These are phyloP conservation scores for Cutaneotrichosporon daszewskae DNA, from an alignment of 1,284 basidiomycete genomes.

Conservation along the genomic window DNA sequence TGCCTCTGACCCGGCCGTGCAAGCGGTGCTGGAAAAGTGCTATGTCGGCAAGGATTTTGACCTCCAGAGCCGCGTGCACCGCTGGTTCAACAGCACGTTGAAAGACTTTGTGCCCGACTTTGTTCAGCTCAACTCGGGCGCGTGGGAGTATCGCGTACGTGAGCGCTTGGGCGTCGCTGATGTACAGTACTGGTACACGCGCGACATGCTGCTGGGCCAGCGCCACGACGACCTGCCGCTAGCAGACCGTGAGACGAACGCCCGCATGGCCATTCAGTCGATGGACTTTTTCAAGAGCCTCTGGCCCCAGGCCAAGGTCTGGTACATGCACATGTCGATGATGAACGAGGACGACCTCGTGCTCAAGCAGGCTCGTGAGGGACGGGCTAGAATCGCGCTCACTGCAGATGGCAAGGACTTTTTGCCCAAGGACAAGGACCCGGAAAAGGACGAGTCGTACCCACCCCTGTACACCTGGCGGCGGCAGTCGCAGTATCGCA, in stretches of 20 bases:
- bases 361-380: slow-evolving; percentile 4
- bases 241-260: slow-evolving; percentile 3
- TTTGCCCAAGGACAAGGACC: neutral
- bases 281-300: neutral
- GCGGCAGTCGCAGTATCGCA: slow-evolving; percentile 4
- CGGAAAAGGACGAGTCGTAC: neutral
- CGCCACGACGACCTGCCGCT: slow-evolving; percentile 2
- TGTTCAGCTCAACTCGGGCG: slow-evolving; percentile 7
- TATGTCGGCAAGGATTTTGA: slow-evolving; percentile 4
- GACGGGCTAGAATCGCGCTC: no score
- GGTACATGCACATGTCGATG: slow-evolving; percentile 10
- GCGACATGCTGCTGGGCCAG: slow-evolving; percentile 1
- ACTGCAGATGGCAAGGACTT: slow-evolving; percentile 4
- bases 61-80: slow-evolving; percentile 1
- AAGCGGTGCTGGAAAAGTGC: slow-evolving; percentile 4
- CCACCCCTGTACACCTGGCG: slow-evolving; percentile 5
- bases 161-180: neutral
- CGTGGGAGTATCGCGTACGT: slow-evolving; percentile 5
- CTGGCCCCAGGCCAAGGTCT: slow-evolving; percentile 4
- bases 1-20: slow-evolving; percentile 1
- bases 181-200: slow-evolving; percentile 4
- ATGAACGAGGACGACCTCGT: slow-evolving; percentile 6
- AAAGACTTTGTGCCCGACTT: slow-evolving; percentile 1
- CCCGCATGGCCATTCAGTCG: slow-evolving; percentile 1
- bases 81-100: slow-evolving; percentile 2